These are phyloP conservation scores for Scedosporium apiospermum DNA, from an alignment of 2,329 filamentous ascomycete genomes.

Conservation along the genomic window DNA sequence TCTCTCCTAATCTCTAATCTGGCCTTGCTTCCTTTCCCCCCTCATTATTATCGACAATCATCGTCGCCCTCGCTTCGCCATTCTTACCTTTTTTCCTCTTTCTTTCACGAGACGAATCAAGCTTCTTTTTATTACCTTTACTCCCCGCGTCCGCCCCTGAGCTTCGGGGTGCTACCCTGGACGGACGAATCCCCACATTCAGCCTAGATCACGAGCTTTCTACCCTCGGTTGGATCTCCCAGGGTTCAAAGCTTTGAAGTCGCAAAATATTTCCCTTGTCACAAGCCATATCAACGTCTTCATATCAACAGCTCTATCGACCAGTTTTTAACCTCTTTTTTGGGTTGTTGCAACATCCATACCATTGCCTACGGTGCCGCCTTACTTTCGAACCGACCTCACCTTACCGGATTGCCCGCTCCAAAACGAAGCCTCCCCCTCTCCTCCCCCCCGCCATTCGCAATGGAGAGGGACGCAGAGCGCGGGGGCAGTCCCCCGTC, in stretches of 20 bases:
- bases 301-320: not conserved
- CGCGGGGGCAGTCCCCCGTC: constrained; percentile 1
- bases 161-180: not conserved
- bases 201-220: not conserved
- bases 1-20: too few species aligned
- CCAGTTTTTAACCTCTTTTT: not conserved
- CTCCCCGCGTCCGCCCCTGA: not conserved
- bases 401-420: not conserved
- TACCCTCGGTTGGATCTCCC: not conserved
- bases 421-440: not conserved
- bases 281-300: not conserved
- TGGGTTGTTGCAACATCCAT: not conserved
- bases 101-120: not conserved
- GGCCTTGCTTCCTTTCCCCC: too few species aligned
- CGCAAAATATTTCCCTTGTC: not conserved
- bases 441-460: not conserved
- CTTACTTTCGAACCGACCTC: not conserved
- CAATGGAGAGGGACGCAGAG: not conserved
- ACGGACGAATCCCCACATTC: not conserved
- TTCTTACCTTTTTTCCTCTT: too few species aligned
- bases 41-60: too few species aligned
- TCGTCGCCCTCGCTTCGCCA: too few species aligned
- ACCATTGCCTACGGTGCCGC: not conserved
- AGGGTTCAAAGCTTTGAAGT: not conserved
- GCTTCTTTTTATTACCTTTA: not conserved